A percentile compares a stretch with the other conserved stretches of the same genome.
Conservation (phyloP, 768 basidiomycete genomes). For the Termitomyces sp. region DNA sequence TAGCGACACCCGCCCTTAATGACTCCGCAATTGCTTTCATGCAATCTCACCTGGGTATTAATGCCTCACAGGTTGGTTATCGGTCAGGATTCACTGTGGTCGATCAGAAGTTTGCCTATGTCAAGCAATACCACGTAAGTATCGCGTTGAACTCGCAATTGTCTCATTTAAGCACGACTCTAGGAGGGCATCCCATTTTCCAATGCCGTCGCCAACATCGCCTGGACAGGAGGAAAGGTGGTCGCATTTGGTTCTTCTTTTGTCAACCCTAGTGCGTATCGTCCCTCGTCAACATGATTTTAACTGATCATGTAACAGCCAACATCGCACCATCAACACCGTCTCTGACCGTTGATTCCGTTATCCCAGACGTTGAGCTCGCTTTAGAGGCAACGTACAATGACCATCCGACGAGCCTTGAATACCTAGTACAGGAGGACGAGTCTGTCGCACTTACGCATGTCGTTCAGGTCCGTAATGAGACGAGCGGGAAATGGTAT, state of each 20-base stretch:
- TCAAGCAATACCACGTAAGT: conserved; percentile 26
- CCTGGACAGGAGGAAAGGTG: conserved; percentile 34
- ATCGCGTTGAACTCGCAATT: not conserved
- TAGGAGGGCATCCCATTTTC: conserved; percentile 24
- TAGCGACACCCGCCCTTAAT: conserved; percentile 17
- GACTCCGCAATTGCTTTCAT: conserved; percentile 26
- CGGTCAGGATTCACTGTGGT: conserved; percentile 16
- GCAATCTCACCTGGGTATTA: conserved; percentile 20
- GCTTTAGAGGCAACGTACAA: conserved; percentile 30
- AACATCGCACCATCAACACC: conserved; percentile 27
- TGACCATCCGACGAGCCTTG: conserved; percentile 28
- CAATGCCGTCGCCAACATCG: conserved; percentile 38
- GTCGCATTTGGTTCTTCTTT: conserved; percentile 37
- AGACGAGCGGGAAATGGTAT: conserved; percentile 36
- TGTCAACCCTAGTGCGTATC: conserved; percentile 24
- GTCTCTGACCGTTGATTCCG: conserved; percentile 25
- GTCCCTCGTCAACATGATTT: not conserved
- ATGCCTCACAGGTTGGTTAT: conserved; percentile 16
- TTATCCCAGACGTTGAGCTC: conserved; percentile 28
- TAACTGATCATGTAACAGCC: conserved; percentile 4
- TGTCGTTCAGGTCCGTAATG: conserved; percentile 26
- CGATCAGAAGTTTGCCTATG: conserved; percentile 21
- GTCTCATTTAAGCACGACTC: not conserved
- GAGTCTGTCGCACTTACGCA: conserved; percentile 35
- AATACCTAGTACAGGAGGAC: conserved; percentile 33